Conservation (phyloP, 1,139 yeast species). For the Meyerozyma elateridarum region DNA sequence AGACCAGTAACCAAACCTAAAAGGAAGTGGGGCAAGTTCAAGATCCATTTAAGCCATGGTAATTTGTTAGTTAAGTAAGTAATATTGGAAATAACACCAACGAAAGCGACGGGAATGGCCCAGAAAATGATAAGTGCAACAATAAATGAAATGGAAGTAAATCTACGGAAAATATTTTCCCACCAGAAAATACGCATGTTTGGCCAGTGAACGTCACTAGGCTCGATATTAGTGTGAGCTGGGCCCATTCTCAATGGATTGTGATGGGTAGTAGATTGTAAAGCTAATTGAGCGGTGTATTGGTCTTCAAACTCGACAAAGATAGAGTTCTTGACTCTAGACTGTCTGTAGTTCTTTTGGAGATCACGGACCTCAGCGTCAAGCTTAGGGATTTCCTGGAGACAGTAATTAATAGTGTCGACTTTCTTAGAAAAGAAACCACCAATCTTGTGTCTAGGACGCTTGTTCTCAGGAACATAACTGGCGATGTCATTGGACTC, state of each 20-base stretch:
- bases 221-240: constrained; percentile 52
- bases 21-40: constrained; percentile 59
- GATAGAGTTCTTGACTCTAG: constrained; percentile 50
- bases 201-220: constrained; percentile 61
- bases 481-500: constrained; percentile 44
- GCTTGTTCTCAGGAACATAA: constrained; percentile 72
- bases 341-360: constrained; percentile 43
- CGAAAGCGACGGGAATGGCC: constrained; percentile 94
- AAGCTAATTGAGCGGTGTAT: constrained; percentile 66
- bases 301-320: constrained; percentile 71
- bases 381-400: constrained; percentile 49
- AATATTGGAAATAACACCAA: constrained; percentile 87
- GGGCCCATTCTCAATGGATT: constrained; percentile 48
- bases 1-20: constrained; percentile 83
- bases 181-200: constrained; percentile 80
- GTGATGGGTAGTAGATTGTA: constrained; percentile 54
- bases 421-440: constrained; percentile 51
- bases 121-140: constrained; percentile 67
- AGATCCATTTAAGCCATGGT: constrained; percentile 65
- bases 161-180: constrained; percentile 62
- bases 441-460: constrained; percentile 66
- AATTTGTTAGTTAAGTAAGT: constrained; percentile 63
- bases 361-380: constrained; percentile 49
- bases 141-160: constrained; percentile 58
- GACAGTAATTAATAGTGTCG: constrained; percentile 57